Percentiles rank a stretch among this genome's conserved stretches.
These are phyloP conservation scores for Sphaerobolus stellatus DNA, from an alignment of 1,284 basidiomycete genomes.

Conservation along the genomic window DNA sequence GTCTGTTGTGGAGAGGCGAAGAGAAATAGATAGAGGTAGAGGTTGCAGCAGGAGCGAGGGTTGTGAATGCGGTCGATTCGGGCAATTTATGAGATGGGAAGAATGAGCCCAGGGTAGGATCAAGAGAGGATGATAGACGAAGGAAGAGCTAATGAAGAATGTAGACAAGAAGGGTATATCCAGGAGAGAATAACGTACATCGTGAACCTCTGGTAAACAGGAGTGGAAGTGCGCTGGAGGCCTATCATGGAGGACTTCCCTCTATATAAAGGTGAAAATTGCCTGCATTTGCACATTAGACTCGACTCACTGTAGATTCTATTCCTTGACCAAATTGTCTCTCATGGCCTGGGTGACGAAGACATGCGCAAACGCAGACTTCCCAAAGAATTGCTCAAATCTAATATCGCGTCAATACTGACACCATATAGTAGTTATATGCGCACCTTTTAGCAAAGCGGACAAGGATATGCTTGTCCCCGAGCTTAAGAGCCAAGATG, in stretches of 20 bases:
- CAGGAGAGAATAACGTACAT: conserved; percentile 46
- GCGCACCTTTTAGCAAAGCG: conserved; percentile 69
- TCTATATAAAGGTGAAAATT: no score
- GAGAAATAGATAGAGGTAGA: conserved; percentile 30
- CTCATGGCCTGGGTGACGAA: conserved; percentile 94
- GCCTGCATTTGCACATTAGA: background rate
- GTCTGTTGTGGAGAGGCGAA: no score
- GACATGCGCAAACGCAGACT: conserved; percentile 81
- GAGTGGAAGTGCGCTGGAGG: conserved; percentile 81
- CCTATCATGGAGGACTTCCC: conserved; percentile 85
- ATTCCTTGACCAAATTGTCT: conserved; percentile 66
- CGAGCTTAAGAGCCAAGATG: conserved; percentile 83
- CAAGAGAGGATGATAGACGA: background rate
- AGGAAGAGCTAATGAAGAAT: conserved; percentile 5
- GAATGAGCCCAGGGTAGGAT: background rate
- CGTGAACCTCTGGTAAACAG: conserved; percentile 69
- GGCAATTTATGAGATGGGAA: conserved; percentile 1
- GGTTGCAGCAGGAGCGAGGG: conserved; percentile 27
- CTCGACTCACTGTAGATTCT: conserved; percentile 73
- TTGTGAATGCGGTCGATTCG: conserved; percentile 7
- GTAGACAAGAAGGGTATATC: background rate
- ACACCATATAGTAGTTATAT: no score
- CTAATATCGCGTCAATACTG: no score
- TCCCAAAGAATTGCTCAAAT: conserved; percentile 81
- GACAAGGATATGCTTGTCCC: conserved; percentile 67